Evolutionary conservation across 1,284 basidiomycete genomes (phyloP).

Genomic region (Neonothopanus nambi): DNA sequence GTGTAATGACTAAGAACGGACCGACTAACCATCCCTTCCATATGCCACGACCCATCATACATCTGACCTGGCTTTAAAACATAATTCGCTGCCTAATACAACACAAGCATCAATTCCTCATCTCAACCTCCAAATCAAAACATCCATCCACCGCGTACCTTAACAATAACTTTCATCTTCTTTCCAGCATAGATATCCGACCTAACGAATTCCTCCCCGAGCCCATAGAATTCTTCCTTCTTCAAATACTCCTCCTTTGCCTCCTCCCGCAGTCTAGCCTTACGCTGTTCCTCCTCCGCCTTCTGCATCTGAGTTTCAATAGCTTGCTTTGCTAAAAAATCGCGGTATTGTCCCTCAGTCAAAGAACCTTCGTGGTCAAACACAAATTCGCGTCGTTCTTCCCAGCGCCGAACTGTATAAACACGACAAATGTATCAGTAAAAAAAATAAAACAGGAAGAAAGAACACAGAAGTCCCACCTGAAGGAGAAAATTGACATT

Average conservation of each 20-base stretch:
- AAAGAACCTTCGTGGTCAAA: neutral
- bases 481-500: neutral
- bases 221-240: neutral
- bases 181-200: constrained; percentile 4
- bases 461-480: too few species aligned
- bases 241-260: neutral
- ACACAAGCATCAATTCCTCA: too few species aligned
- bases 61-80: constrained; percentile 14
- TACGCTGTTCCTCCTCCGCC: neutral
- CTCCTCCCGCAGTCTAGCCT: neutral
- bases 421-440: neutral
- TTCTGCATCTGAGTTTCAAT: neutral
- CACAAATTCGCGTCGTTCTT: neutral
- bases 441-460: neutral
- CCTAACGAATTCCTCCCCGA: neutral
- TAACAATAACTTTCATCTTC: constrained; percentile 17
- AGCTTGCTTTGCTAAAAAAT: neutral
- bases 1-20: neutral
- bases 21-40: too few species aligned
- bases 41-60: constrained; percentile 21
- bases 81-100: constrained; percentile 23
- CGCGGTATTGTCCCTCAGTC: neutral
- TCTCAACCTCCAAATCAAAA: too few species aligned
- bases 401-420: constrained; percentile 3
- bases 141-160: too few species aligned